phyloP scores from a whole-genome alignment of 2,329 filamentous ascomycete genomes.

The Microsporum canis region DNA sequence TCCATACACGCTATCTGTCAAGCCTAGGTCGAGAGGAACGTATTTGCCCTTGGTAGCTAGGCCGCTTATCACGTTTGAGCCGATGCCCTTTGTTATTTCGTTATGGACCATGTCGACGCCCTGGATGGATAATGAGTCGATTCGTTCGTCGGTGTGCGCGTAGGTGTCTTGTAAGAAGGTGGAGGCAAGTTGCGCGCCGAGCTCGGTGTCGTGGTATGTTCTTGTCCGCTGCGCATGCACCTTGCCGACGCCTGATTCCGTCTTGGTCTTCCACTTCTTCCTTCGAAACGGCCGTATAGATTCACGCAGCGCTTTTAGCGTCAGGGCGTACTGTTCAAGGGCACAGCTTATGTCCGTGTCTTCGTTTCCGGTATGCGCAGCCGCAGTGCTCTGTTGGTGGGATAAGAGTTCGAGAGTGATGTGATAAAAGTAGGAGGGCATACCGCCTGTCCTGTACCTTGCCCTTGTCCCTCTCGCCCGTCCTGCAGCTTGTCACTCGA shows the following conservation, averaged over 20 bases:
- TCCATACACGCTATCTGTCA: conserved; percentile 78
- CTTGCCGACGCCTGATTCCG: not conserved
- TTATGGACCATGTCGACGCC: conserved; percentile 61
- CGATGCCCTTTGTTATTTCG: conserved; percentile 37
- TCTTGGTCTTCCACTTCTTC: conserved; percentile 4
- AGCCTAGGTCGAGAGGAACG: conserved; percentile 55
- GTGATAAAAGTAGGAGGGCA: conserved; percentile 55
- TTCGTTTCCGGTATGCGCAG: not conserved
- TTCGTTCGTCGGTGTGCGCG: conserved; percentile 57
- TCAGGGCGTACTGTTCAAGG: not conserved
- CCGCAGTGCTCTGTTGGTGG: conserved; percentile 10
- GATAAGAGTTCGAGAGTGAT: conserved; percentile 49
- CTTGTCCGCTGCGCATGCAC: not conserved
- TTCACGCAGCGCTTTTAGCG: conserved; percentile 10
- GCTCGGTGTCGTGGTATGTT: not conserved
- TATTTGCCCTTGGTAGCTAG: conserved; percentile 75
- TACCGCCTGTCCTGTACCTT: conserved; percentile 27
- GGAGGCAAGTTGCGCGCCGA: not conserved
- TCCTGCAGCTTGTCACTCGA: too few species aligned
- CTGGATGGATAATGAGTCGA: conserved; percentile 65
- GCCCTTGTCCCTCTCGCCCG: too few species aligned
- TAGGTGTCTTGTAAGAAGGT: not conserved
- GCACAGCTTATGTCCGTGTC: too few species aligned
- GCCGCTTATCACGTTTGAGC: conserved; percentile 46
- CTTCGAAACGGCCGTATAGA: conserved; percentile 12